Base-by-base conservation (phyloP, 345 rosid species). In the Linum tenue region DNA sequence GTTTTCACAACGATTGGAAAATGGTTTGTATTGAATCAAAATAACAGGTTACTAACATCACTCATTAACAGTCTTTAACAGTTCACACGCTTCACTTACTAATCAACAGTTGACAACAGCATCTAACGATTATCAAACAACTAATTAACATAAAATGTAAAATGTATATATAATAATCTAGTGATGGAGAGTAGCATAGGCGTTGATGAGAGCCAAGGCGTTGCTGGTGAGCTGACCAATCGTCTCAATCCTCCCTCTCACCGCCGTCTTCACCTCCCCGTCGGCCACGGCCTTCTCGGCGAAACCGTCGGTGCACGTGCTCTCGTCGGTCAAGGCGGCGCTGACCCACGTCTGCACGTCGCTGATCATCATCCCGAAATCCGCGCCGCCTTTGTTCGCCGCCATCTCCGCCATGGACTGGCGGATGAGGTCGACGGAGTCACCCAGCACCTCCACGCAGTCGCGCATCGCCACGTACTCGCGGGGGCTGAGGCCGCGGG, bases 301-400 rank as follows among this genome's bases (percentile, higher is more conserved):
- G 11, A 84, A 76, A 44, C 85, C 89, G 39, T 84, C 83, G 37
- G 72, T 38, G 79, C 85, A 82, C 50, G 79, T 80, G 44, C 69
- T 62, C 40, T 80, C 83, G 48, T 80, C 72, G 2, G 86, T 85
- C 56, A 85, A 70, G 2, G 86, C 82, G 1, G 79, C 85, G 55
- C 89, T 82, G n/a, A 80, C 81, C 86, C 89, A 84, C 0, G 85
- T 85, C 69, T 78, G 79, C 7, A 80, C 31, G 66, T 82, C 78
- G 60, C 78, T 75, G 53, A 80, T 79, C 67, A 69, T 77, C 48
- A 76, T 72, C 60, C 38, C 66, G 16, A 77, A 77, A 12, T 76
- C 69, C 0, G 69, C 50, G 53, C 11, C 53, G 58, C 55, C 62
- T 53, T 56, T 53, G 5, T 68, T 62, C 2, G n/a, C 57, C 31